Conservation (phyloP, 73 alveolate genomes). For the Paramecium caudatum region DNA sequence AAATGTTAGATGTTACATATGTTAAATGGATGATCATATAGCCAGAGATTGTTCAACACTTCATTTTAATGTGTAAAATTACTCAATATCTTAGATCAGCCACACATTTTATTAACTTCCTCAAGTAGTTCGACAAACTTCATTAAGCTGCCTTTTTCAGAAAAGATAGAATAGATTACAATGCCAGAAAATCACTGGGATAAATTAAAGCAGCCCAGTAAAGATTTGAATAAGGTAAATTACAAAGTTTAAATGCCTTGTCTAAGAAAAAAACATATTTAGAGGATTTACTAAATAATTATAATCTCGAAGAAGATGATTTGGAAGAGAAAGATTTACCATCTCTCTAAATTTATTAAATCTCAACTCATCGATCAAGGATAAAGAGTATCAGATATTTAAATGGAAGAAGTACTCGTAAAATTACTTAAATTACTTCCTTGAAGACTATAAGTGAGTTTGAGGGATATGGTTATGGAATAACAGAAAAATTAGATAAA, state of each 20-base stretch:
- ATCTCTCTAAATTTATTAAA: background rate
- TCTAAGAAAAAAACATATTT: background rate
- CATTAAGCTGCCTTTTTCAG: constrained; percentile 24
- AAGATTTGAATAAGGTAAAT: background rate
- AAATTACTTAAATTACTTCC: background rate
- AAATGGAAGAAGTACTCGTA: background rate
- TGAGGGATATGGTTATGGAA: background rate
- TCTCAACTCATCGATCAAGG: background rate
- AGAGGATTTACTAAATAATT: constrained; percentile 30
- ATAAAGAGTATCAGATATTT: constrained; percentile 12
- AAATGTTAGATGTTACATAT: constrained; percentile 51
- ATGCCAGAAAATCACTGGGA: background rate
- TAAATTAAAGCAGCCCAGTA: background rate
- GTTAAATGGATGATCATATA: constrained; percentile 42
- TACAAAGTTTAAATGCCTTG: background rate
- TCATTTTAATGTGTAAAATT: constrained; percentile 71
- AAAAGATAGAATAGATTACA: constrained; percentile 18
- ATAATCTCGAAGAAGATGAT: constrained; percentile 22
- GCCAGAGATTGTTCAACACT: constrained; percentile 37
- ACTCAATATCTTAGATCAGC: constrained; percentile 63
- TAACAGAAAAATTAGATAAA: constrained; percentile 1
- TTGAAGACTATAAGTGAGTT: background rate
- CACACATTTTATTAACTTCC: constrained; percentile 31
- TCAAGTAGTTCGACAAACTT: background rate
- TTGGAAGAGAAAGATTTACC: background rate